Evolutionary conservation across 2,329 filamentous ascomycete species (phyloP).

Genomic region (Cytospora piceae): DNA sequence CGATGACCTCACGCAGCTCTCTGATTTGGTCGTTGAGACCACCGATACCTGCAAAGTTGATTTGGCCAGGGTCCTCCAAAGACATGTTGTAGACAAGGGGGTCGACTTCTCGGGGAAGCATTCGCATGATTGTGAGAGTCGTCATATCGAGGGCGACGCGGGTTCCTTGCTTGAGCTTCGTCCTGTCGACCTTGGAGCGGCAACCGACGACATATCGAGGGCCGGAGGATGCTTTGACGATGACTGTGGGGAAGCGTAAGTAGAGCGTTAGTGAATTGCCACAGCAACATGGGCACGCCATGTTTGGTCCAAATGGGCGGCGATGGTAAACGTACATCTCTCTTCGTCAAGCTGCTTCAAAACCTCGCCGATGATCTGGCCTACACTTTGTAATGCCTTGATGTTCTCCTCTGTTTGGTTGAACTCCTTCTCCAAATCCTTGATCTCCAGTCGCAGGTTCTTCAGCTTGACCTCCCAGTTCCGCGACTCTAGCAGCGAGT

Average conservation of each 20-base stretch:
- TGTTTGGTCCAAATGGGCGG: background rate
- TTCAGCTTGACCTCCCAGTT: slow-evolving; percentile 99
- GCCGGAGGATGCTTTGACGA: slow-evolving; percentile 96
- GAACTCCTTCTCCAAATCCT: slow-evolving; percentile 91
- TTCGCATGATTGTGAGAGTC: slow-evolving; percentile 99
- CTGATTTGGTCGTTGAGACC: slow-evolving; percentile 98
- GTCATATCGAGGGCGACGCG: slow-evolving; percentile 99
- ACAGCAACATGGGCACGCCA: slow-evolving; percentile 33
- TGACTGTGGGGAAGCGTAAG: slow-evolving; percentile 63
- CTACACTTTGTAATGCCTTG: slow-evolving; percentile 97
- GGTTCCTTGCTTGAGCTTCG: slow-evolving; percentile 96
- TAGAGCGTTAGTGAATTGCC: background rate
- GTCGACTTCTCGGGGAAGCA: slow-evolving; percentile 97
- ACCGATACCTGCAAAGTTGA: slow-evolving; percentile 97
- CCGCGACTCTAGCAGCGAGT: slow-evolving; percentile 87
- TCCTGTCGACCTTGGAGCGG: slow-evolving; percentile 96
- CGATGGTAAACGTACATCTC: slow-evolving; percentile 72
- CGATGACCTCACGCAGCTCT: slow-evolving; percentile 96
- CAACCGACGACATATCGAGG: slow-evolving; percentile 98
- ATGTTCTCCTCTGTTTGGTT: slow-evolving; percentile 99
- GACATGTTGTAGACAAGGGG: slow-evolving; percentile 99
- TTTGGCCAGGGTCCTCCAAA: slow-evolving; percentile 93
- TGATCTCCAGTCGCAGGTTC: slow-evolving; percentile 90
- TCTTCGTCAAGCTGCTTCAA: slow-evolving; percentile 98
- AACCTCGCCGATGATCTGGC: slow-evolving; percentile 98